Base-by-base conservation (phyloP, 257 asterid species). In the Lavandula angustifolia region DNA sequence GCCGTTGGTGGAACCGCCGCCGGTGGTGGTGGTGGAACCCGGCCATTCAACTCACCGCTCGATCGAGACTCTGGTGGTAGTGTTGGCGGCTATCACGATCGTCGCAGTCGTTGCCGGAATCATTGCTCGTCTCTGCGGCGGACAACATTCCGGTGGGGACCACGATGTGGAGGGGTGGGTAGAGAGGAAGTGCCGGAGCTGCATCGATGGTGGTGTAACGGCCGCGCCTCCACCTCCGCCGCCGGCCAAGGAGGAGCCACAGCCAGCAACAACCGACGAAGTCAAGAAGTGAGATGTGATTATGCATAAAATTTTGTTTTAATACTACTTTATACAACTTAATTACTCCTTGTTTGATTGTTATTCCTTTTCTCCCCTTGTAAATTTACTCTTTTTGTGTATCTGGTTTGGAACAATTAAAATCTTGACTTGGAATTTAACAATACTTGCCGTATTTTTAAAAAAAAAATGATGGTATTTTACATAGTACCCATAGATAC, bases 111-210 rank as follows among this genome's bases (percentile, higher is more conserved):
- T 84, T 40, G 94, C 94, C 10, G 89, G 96, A 11, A 74, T 85
- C 49, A 71, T 85, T 54, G 89, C 96, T 11, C 78, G 96, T 41
- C 79, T 88, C n/a, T 85, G 96, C 61, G 91, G 91, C 11, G 96
- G 94, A 6, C 70, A 78, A 3, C 96, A 82, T 73, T 62, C 78
- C 27, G 89, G 95, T 9, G 86, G 96, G 5, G 96, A 85, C 14
- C 87, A 84, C 38, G 96, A 88, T 74, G 52, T 84, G 8, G 95
- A 88, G 75, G 95, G 96, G n/a, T 86, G 95, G 92, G 85, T 88
- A 14, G 96, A 88, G 42, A 82, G 83, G 61, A 85, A 78, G 74
- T 84, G 91, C 75, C 78, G 84, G 57, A 84, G 79, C 81, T 84
- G 91, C 77, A 81, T 84, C 63, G 91, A 84, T 37, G 83, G 72